A percentile compares a stretch with the other conserved stretches of the same genome.
Evolutionary conservation across 2,329 filamentous ascomycete genomes (phyloP).

Genomic region (Stagonosporopsis rhizophila): DNA sequence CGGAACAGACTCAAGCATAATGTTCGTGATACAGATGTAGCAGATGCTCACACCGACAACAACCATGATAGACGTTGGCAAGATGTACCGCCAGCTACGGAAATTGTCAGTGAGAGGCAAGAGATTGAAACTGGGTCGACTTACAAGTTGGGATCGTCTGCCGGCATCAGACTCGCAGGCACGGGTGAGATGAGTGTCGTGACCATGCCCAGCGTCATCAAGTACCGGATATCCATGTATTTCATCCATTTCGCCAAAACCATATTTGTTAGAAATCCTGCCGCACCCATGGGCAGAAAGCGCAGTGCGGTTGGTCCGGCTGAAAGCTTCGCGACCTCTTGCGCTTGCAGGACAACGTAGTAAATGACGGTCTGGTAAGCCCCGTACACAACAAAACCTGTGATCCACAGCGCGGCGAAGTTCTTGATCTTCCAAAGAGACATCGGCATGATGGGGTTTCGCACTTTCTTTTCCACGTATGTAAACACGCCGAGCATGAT

Average conservation of each 20-base stretch:
- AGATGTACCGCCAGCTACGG: slow-evolving; percentile 10
- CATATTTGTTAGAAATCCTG: slow-evolving; percentile 15
- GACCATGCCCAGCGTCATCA: slow-evolving; percentile 11
- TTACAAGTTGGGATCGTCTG: slow-evolving; percentile 10
- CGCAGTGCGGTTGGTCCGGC: slow-evolving; percentile 10
- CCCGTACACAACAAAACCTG: slow-evolving; percentile 15
- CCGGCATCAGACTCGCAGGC: slow-evolving; percentile 12
- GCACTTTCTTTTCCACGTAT: slow-evolving; percentile 13
- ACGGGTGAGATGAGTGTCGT: slow-evolving; percentile 6
- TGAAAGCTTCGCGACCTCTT: slow-evolving; percentile 10
- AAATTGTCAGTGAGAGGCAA: not conserved
- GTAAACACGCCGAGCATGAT: slow-evolving; percentile 15
- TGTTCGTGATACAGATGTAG: slow-evolving; percentile 14
- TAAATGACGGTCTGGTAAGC: slow-evolving; percentile 13
- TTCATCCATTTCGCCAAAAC: slow-evolving; percentile 17
- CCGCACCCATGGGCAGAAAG: slow-evolving; percentile 14
- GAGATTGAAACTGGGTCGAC: not conserved
- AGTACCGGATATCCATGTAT: slow-evolving; percentile 10
- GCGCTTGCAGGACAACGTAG: slow-evolving; percentile 13
- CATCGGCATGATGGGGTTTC: slow-evolving; percentile 16
- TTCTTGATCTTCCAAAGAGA: slow-evolving; percentile 18
- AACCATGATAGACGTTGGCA: slow-evolving; percentile 10
- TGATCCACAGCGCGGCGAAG: slow-evolving; percentile 11
- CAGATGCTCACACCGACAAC: slow-evolving; percentile 11
- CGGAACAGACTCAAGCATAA: slow-evolving; percentile 12